phyloP scores from a whole-genome alignment of 2,329 filamentous ascomycete species.

The Claviceps spartinae region DNA sequence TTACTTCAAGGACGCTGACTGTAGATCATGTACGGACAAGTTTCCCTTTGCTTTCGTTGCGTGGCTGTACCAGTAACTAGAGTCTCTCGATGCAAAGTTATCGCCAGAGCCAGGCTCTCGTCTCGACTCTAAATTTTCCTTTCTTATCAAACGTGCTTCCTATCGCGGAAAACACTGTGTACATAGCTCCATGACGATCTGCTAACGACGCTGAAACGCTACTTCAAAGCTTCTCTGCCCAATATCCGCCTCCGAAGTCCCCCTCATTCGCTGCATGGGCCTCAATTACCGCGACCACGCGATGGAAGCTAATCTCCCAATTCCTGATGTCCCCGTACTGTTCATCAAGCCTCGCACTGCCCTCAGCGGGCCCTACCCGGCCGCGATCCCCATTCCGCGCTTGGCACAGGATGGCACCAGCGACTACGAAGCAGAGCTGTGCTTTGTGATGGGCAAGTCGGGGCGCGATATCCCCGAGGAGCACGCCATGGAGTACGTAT shows the following conservation, averaged over 20 bases:
- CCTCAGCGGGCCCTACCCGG: conserved; percentile 19
- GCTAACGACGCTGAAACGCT: too few species aligned
- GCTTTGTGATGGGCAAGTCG: conserved; percentile 24
- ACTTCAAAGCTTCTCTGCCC: conserved; percentile 18
- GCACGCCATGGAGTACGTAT: conserved; percentile 24
- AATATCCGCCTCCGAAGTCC: conserved; percentile 19
- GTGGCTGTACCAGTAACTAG: neutral
- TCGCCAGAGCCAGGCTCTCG: too few species aligned
- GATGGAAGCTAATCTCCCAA: conserved; percentile 21
- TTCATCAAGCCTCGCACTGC: conserved; percentile 27
- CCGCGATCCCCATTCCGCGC: conserved; percentile 15
- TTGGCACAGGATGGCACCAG: conserved; percentile 16
- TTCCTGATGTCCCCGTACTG: conserved; percentile 22
- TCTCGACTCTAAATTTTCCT: too few species aligned
- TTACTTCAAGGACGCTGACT: neutral
- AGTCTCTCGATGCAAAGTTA: too few species aligned
- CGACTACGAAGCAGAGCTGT: conserved; percentile 28
- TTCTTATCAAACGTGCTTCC: too few species aligned
- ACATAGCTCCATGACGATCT: too few species aligned
- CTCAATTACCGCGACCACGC: conserved; percentile 31
- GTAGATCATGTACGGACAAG: neutral
- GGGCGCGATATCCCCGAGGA: conserved; percentile 25
- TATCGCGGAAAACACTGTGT: too few species aligned
- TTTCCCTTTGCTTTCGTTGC: neutral
- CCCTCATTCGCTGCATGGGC: conserved; percentile 30